Base-by-base conservation (phyloP, 768 basidiomycete genomes). In the Russula sp. region DNA sequence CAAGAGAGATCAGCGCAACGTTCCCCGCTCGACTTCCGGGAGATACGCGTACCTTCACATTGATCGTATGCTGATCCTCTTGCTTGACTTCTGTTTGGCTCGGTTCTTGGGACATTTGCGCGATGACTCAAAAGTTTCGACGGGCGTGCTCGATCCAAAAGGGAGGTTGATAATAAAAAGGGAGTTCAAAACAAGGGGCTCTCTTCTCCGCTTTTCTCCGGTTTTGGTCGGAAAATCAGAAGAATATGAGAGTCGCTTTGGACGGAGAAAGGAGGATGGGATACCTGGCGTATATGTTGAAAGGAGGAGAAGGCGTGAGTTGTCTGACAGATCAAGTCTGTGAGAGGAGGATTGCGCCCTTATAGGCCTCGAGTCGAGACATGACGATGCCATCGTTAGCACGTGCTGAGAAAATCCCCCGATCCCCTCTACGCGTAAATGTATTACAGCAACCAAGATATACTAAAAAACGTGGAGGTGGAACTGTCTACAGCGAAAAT, bases 61-160 rank as follows among this genome's bases (percentile, higher is more conserved):
- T 90, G 71, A 91, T 90, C 38, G 88, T 81, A 20, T 34, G 0
- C 14, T 80, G 75, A 66, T 83, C 82, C 72, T 83, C 85, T 25
- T 72, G 36, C 72, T 68, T 68, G 36, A 80, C 72, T 1, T 61
- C 50, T 20, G 41, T 14, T 25, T 53, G 56, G 50, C 29, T 20
- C 14, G n/a, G 2, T 13, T 58, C 56, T 42, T 63, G 38, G 35
- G 57, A 57, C 61, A 63, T 63, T 39, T 29, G 25, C 25, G 25
- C 25, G 50, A 48, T 9, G 43, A 56, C 29, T 52, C 56, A 20
- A 32, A 38, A 39, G n/a, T 39, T 45, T 45, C n/a, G 20, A 29
- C 22, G 11, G 3, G 36, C 20, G 56, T 16, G 34, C n/a, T 41
- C 53, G n/a, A 41, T 13, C 13, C n/a, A n/a, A n/a, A 29, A 48